Base-by-base conservation (phyloP, 805 yeast genomes). In the Sugiyamaella floridensis region DNA sequence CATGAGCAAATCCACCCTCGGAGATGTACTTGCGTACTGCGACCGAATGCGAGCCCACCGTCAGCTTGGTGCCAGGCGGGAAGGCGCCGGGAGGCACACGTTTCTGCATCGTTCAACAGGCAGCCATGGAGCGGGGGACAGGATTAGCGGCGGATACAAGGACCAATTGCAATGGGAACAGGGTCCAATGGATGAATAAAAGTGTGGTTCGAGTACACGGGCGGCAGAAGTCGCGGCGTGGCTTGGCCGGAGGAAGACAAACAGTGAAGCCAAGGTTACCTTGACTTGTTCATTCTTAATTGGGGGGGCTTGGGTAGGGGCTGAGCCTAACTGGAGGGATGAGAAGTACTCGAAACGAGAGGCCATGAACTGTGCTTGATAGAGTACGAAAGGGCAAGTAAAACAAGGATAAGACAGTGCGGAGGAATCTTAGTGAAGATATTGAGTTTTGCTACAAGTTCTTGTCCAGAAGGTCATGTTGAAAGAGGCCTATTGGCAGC, bases 1-100 rank as follows among this genome's bases (percentile, higher is more conserved):
- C 97, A 66, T 87, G 95, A 10, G 99, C 98, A 75, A 88, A 93
- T 12, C 99, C 99, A 46, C 84, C 98, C 63, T 85, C 85, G 5
- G 95, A 85, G 43, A 90, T 71, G 71, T 86, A 90, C 59, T 82
- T 77, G 57, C 77, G 75, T 60, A 89, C 79, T 45, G 74, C 70
- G n/a, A 83, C 85, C 48, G 74, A 72, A 68, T 90, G 96, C 4
- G 90, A 78, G 10, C 97, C 97, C 40, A 89, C 96, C 1, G 89
- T 79, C 57, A 90, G 74, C 55, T 71, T 71, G 3, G 93, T 86
- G 4, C 96, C 96, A 8, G 93, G 86, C 10, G 76, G 69, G 63
- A 84, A 87, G 7, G 87, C 81, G 55, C 85, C 83, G 18, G 86
- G 81, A 40, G 76, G 72, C 56, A 70, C 70, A 66, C 47, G 65